A percentile compares a stretch with the other conserved stretches of the same genome.
These are phyloP conservation scores for Cucumis cinereus DNA, from an alignment of 306 rosid species.

Conservation along the genomic window DNA sequence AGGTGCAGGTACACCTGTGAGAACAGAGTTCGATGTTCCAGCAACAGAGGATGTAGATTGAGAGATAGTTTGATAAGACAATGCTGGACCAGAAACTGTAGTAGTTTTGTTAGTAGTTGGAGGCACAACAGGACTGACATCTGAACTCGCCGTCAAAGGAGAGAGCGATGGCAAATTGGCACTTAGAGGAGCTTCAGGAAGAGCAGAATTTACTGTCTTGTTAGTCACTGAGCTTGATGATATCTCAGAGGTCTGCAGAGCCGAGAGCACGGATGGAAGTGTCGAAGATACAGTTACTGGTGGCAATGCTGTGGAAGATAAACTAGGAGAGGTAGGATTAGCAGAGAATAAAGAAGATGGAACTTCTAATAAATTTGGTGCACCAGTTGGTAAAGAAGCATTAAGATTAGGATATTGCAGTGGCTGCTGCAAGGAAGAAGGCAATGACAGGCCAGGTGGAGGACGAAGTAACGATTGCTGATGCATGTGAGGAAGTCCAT, in stretches of 20 bases:
- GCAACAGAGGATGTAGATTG: slow-evolving; percentile 34
- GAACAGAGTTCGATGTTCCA: slow-evolving; percentile 40
- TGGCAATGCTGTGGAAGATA: slow-evolving; percentile 28
- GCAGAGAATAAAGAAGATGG: slow-evolving; percentile 39
- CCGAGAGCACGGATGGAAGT: slow-evolving; percentile 27
- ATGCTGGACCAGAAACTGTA: slow-evolving; percentile 35
- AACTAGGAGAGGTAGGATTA: slow-evolving; percentile 25
- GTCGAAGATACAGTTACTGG: slow-evolving; percentile 23
- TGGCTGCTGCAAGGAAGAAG: slow-evolving; percentile 63
- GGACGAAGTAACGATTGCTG: slow-evolving; percentile 79
- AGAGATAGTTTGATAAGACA: slow-evolving; percentile 36
- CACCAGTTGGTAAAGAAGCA: slow-evolving; percentile 42
- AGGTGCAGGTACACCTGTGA: slow-evolving; percentile 35
- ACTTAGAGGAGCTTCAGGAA: slow-evolving; percentile 26
- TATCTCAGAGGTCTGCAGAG: slow-evolving; percentile 38
- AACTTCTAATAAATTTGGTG: slow-evolving; percentile 52
- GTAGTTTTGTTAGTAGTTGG: slow-evolving; percentile 38
- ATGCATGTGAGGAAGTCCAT: slow-evolving; percentile 65
- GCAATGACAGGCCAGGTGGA: slow-evolving; percentile 67
- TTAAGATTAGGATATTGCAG: slow-evolving; percentile 64
- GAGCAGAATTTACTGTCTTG: slow-evolving; percentile 35
- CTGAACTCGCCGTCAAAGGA: slow-evolving; percentile 38
- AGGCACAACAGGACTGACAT: slow-evolving; percentile 29
- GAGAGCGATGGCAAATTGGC: slow-evolving; percentile 36
- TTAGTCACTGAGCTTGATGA: slow-evolving; percentile 30